A percentile compares a stretch with the other conserved stretches of the same genome.
Evolutionary conservation across 257 asterid genomes (phyloP).

Genomic region (Lavandula angustifolia): DNA sequence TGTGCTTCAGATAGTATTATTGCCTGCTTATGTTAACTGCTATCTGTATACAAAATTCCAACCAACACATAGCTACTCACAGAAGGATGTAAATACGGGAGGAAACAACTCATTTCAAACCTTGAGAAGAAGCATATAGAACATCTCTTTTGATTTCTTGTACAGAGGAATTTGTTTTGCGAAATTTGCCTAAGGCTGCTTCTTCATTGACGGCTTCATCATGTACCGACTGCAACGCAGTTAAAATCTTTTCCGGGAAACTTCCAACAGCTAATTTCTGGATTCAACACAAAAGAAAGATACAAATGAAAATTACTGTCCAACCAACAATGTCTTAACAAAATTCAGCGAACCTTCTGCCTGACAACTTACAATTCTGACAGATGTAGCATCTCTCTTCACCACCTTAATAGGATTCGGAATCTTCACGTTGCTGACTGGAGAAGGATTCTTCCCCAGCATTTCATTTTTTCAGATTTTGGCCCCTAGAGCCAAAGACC

Average conservation of each 20-base stretch:
- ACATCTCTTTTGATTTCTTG: conserved; percentile 69
- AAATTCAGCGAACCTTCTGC: conserved; percentile 15
- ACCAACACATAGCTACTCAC: conserved; percentile 28
- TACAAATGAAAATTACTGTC: conserved; percentile 21
- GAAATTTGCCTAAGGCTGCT: conserved; percentile 58
- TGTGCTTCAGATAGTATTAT: neutral
- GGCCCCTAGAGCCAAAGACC: conserved; percentile 96
- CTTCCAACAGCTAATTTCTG: conserved; percentile 92
- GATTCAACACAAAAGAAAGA: conserved; percentile 29
- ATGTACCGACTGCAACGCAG: conserved; percentile 71
- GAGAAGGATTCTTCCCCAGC: conserved; percentile 57
- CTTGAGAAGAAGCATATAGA: conserved; percentile 60
- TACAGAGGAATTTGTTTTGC: conserved; percentile 52
- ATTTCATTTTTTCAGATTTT: conserved; percentile 77
- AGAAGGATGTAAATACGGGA: conserved; percentile 14
- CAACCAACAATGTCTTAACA: conserved; percentile 13
- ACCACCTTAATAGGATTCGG: conserved; percentile 76
- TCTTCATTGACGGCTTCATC: conserved; percentile 75
- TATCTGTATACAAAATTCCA: neutral
- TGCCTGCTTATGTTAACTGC: conserved; percentile 14
- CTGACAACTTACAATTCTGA: conserved; percentile 68
- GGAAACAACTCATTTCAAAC: conserved; percentile 42
- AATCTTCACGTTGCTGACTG: conserved; percentile 47
- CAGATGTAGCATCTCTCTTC: conserved; percentile 75
- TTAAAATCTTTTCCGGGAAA: conserved; percentile 74